Conservation (phyloP, 306 rosid genomes). For the Carpinus viminea region DNA sequence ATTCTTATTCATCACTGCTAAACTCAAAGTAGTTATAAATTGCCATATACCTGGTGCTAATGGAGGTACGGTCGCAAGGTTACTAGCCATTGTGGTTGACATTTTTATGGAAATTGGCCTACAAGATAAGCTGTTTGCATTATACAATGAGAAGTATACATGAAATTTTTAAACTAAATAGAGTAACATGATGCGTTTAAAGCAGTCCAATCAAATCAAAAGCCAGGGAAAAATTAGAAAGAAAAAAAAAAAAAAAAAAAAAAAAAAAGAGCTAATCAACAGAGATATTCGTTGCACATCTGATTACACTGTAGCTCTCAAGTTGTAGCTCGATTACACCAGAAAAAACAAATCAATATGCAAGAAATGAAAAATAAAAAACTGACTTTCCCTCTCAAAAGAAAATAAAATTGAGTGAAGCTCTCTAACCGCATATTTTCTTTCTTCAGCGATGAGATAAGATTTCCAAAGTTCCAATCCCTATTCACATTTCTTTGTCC, state of each 20-base stretch:
- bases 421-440: background rate
- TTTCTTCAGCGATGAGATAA: background rate
- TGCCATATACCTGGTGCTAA: slow-evolving; percentile 48
- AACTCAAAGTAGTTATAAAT: slow-evolving; percentile 1
- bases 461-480: background rate
- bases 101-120: slow-evolving; percentile 24
- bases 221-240: background rate
- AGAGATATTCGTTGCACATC: background rate
- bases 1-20: slow-evolving; percentile 4
- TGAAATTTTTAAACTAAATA: background rate
- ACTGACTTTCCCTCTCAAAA: background rate
- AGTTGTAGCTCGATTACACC: background rate
- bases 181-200: background rate
- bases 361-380: background rate
- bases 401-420: background rate
- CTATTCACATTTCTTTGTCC: background rate
- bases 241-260: background rate
- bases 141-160: background rate
- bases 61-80: slow-evolving; percentile 33
- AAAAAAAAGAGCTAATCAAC: background rate
- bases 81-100: slow-evolving; percentile 37
- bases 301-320: background rate
- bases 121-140: slow-evolving; percentile 15
- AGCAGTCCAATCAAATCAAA: background rate
- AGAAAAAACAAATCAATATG: background rate